phyloP scores from a whole-genome alignment of 2,329 filamentous ascomycete species.

The Xylariaceae sp. region DNA sequence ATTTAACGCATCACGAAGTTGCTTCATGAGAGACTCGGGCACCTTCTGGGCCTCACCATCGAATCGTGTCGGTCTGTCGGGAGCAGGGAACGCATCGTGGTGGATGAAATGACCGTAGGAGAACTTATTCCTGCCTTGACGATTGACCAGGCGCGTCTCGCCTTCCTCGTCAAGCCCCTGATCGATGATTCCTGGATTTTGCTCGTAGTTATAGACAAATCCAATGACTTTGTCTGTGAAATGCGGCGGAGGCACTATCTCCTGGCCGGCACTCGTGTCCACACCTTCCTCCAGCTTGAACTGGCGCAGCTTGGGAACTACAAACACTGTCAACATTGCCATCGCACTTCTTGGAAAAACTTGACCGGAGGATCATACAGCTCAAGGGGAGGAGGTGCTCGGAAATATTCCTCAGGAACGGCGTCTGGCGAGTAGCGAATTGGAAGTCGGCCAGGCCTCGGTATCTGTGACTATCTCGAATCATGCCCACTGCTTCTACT shows the following conservation, averaged over 20 bases:
- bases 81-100: slow-evolving; percentile 56
- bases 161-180: slow-evolving; percentile 51
- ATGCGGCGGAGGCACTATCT: slow-evolving; percentile 74
- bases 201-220: slow-evolving; percentile 76
- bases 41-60: slow-evolving; percentile 50
- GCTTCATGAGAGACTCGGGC: slow-evolving; percentile 58
- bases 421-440: slow-evolving; percentile 62
- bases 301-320: slow-evolving; percentile 47
- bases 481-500: slow-evolving; percentile 64
- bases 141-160: slow-evolving; percentile 49
- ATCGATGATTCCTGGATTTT: slow-evolving; percentile 71
- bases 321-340: slow-evolving; percentile 15
- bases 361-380: slow-evolving; percentile 43
- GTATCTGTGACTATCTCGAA: slow-evolving; percentile 81
- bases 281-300: slow-evolving; percentile 64
- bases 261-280: slow-evolving; percentile 53
- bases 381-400: slow-evolving; percentile 67
- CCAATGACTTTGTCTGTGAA: slow-evolving; percentile 70
- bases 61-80: slow-evolving; percentile 53
- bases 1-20: slow-evolving; percentile 61
- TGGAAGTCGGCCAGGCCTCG: slow-evolving; percentile 82
- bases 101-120: slow-evolving; percentile 54
- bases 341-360: neutral
- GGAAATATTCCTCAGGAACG: slow-evolving; percentile 66
- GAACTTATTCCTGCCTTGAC: slow-evolving; percentile 49